These are phyloP conservation scores for Nicotiana attenuata DNA, from an alignment of 257 asterid species.

Conservation along the genomic window DNA sequence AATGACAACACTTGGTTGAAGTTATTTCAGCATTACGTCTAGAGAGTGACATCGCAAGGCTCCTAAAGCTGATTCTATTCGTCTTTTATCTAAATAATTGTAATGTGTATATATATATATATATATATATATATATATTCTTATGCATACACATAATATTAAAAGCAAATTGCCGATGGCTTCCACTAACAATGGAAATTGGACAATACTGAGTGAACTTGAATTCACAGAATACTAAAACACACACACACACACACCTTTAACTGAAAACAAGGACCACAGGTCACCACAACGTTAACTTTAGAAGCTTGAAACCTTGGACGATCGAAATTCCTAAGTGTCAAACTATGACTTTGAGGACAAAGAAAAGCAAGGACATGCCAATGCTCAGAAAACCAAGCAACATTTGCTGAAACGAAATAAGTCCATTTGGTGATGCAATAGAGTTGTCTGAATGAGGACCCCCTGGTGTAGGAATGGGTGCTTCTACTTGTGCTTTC, in stretches of 20 bases:
- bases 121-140: no score
- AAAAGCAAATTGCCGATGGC: neutral
- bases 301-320: neutral
- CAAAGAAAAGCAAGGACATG: neutral
- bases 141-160: neutral
- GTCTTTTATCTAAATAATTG: no score
- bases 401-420: neutral
- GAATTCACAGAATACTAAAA: neutral
- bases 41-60: no score
- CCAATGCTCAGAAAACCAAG: constrained; percentile 1
- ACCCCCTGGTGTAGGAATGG: neutral
- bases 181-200: neutral
- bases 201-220: neutral
- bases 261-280: neutral
- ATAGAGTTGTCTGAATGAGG: neutral
- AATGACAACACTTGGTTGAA: no score
- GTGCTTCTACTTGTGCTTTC: constrained; percentile 6
- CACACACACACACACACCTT: neutral
- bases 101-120: no score
- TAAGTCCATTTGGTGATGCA: neutral
- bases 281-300: neutral
- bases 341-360: neutral
- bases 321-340: neutral
- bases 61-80: no score
- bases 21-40: no score